phyloP scores from a whole-genome alignment of 2,329 filamentous ascomycete species.

The Epichloe bromicola region DNA sequence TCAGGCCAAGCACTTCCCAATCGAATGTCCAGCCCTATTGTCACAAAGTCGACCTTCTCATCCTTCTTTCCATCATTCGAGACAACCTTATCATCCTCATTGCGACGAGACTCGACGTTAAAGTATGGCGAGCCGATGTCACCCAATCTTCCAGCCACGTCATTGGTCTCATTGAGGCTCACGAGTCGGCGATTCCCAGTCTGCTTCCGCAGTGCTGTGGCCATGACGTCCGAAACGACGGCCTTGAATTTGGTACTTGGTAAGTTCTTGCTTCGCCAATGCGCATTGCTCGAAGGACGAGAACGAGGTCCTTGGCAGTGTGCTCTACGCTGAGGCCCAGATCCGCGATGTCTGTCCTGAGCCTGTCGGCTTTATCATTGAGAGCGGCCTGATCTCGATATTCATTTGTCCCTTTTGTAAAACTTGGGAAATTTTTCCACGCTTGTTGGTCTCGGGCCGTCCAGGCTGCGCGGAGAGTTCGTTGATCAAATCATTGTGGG shows the following conservation, averaged over 20 bases:
- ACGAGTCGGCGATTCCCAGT: slow-evolving; percentile 34
- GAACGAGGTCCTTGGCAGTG: slow-evolving; percentile 11
- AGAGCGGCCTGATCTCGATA: slow-evolving; percentile 3
- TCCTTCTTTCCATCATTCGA: slow-evolving; percentile 12
- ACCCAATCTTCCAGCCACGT: slow-evolving; percentile 42
- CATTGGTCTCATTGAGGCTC: slow-evolving; percentile 42
- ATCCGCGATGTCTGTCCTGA: slow-evolving; percentile 9
- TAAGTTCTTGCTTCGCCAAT: slow-evolving; percentile 7
- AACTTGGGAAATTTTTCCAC: slow-evolving; percentile 6
- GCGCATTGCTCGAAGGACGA: slow-evolving; percentile 17
- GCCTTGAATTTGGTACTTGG: slow-evolving; percentile 8
- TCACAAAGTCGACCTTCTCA: slow-evolving; percentile 19
- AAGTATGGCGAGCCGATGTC: slow-evolving; percentile 29
- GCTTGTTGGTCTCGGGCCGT: not conserved
- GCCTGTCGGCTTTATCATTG: slow-evolving; percentile 9
- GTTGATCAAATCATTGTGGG: slow-evolving; percentile 39
- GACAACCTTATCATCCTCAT: slow-evolving; percentile 11
- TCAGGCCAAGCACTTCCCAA: slow-evolving; percentile 11
- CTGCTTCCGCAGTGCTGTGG: slow-evolving; percentile 17
- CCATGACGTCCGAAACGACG: slow-evolving; percentile 23
- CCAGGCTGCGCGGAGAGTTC: slow-evolving; percentile 18
- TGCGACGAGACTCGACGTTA: slow-evolving; percentile 17
- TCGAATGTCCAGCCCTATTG: slow-evolving; percentile 9
- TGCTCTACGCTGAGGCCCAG: slow-evolving; percentile 19
- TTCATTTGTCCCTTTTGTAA: slow-evolving; percentile 2